phyloP scores from a whole-genome alignment of 1,284 basidiomycete species.

The Erythrobasidium hasegawianum region DNA sequence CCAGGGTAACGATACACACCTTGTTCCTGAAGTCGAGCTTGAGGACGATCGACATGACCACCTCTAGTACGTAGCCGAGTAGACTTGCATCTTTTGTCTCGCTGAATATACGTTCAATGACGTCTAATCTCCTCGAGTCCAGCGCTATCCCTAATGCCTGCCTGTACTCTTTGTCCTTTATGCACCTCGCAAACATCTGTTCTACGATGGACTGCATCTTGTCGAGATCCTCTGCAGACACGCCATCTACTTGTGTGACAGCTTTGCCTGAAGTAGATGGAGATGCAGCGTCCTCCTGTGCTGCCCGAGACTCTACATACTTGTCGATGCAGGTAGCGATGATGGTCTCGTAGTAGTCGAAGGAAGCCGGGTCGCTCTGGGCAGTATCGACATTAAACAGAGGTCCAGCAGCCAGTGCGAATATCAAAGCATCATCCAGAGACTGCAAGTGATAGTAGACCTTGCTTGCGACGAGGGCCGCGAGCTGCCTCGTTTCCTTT shows the following conservation, averaged over 20 bases:
- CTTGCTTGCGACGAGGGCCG: constrained; percentile 86
- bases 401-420: constrained; percentile 81
- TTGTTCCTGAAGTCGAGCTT: constrained; percentile 75
- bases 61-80: constrained; percentile 84
- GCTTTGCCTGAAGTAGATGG: constrained; percentile 25
- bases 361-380: constrained; percentile 43
- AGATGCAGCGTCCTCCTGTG: constrained; percentile 35
- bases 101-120: constrained; percentile 59
- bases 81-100: constrained; percentile 66
- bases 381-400: constrained; percentile 69
- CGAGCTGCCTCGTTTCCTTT: constrained; percentile 66
- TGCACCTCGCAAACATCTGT: constrained; percentile 75
- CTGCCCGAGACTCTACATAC: constrained; percentile 61
- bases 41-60: constrained; percentile 72
- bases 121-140: constrained; percentile 78
- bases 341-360: constrained; percentile 89
- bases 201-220: constrained; percentile 69
- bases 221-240: constrained; percentile 53
- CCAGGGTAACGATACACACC: constrained; percentile 52
- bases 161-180: constrained; percentile 79
- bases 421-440: constrained; percentile 86
- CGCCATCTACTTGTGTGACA: background rate
- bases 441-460: constrained; percentile 93
- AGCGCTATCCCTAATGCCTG: constrained; percentile 92
- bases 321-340: constrained; percentile 94